Evolutionary conservation across 768 basidiomycete species (phyloP).

Genomic region (Boletus rufocinnamomeus): DNA sequence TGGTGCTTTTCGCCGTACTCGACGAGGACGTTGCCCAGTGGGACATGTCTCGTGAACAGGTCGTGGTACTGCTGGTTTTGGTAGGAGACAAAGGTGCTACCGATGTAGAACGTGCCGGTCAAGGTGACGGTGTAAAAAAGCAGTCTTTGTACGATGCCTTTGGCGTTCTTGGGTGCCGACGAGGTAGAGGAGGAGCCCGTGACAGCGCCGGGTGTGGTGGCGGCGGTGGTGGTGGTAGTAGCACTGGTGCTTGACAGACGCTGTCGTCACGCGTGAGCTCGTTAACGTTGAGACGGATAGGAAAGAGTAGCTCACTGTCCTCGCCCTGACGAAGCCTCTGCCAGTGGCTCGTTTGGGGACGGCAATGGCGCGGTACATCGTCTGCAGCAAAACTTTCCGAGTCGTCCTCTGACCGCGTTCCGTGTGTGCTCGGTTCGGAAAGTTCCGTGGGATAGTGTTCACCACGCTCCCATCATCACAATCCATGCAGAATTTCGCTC

Average conservation of each 20-base stretch:
- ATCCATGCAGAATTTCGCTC: too few species aligned
- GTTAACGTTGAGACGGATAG: too few species aligned
- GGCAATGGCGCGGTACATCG: conserved; percentile 57
- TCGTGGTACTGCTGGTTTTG: conserved; percentile 80
- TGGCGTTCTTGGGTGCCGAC: conserved; percentile 51
- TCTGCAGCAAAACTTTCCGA: conserved; percentile 6
- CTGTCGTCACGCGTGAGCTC: conserved; percentile 36
- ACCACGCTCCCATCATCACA: too few species aligned
- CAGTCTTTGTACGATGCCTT: conserved; percentile 54
- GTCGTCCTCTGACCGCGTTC: background rate
- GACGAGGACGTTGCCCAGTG: conserved; percentile 73
- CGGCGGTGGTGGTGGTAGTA: conserved; percentile 39
- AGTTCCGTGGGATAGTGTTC: conserved; percentile 3
- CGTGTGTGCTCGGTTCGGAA: background rate
- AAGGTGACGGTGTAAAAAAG: conserved; percentile 68
- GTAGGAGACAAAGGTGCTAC: conserved; percentile 78
- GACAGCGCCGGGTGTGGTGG: conserved; percentile 26
- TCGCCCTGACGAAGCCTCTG: conserved; percentile 51
- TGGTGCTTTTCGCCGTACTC: conserved; percentile 78
- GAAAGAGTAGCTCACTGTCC: conserved; percentile 49
- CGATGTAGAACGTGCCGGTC: conserved; percentile 77
- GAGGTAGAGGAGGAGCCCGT: conserved; percentile 21
- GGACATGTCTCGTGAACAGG: conserved; percentile 79
- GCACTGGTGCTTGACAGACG: conserved; percentile 61
- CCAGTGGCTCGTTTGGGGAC: conserved; percentile 53